Evolutionary conservation across 2,329 filamentous ascomycete genomes (phyloP).

Genomic region (Chaetomium olivaceum): DNA sequence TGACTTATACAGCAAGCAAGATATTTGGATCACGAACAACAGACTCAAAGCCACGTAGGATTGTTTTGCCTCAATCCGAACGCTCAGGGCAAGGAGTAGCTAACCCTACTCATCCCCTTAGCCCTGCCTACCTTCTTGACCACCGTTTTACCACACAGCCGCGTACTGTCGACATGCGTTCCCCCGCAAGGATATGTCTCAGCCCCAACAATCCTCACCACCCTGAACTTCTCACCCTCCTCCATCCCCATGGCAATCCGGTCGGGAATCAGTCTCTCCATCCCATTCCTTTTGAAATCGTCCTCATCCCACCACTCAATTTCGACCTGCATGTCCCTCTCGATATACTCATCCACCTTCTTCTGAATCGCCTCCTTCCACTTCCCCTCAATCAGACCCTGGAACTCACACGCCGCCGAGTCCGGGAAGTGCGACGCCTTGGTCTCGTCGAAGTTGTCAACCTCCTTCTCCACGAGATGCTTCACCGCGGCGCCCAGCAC

Average conservation of each 20-base stretch:
- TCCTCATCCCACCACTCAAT: not conserved
- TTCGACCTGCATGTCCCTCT: slow-evolving; percentile 56
- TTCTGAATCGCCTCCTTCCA: slow-evolving; percentile 64
- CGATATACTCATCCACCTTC: slow-evolving; percentile 60
- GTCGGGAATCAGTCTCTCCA: not conserved
- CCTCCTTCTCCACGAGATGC: slow-evolving; percentile 52
- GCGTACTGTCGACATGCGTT: not conserved
- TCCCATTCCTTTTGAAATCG: not conserved
- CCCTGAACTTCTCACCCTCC: not conserved
- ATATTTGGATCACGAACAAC: too few relatives aligned
- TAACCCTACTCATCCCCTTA: not conserved
- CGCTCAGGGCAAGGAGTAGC: not conserved
- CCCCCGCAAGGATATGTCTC: not conserved
- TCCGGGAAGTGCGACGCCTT: slow-evolving; percentile 74
- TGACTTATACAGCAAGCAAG: too few relatives aligned
- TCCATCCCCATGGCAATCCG: not conserved
- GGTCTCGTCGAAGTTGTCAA: slow-evolving; percentile 60
- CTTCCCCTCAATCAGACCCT: slow-evolving; percentile 64
- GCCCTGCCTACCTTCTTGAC: not conserved
- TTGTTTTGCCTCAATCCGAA: too few relatives aligned
- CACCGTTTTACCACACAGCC: not conserved
- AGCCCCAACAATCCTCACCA: not conserved
- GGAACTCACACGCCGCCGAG: slow-evolving; percentile 67
- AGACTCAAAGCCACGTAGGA: too few relatives aligned
- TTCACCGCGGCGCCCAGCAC: slow-evolving; percentile 69